Percentiles rank a stretch among this genome's conserved stretches.
These are phyloP conservation scores for Lycium ferocissimum DNA, from an alignment of 257 asterid species.

Conservation along the genomic window DNA sequence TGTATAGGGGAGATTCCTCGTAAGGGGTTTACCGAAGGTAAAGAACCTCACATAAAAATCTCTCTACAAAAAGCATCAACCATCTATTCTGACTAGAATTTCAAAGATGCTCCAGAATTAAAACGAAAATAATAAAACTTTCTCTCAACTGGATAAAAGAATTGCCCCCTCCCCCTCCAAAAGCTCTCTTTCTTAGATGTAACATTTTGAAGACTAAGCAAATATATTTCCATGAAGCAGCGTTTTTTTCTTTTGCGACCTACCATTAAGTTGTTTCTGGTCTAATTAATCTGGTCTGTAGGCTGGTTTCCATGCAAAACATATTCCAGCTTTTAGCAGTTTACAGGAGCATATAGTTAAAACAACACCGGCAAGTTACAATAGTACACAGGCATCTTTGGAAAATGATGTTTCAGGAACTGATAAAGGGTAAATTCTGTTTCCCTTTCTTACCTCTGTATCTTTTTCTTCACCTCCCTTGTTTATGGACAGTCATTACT, in stretches of 20 bases:
- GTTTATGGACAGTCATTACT: neutral
- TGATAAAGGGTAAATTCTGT: conserved; percentile 51
- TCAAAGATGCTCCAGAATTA: no score
- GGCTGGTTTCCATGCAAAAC: conserved; percentile 48
- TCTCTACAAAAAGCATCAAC: no score
- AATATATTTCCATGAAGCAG: neutral
- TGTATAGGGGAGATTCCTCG: neutral
- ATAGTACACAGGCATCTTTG: conserved; percentile 56
- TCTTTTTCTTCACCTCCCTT: neutral
- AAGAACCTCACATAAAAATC: neutral
- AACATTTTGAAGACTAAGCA: conserved; percentile 1
- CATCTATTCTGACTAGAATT: no score
- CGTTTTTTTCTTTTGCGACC: neutral
- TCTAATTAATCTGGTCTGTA: conserved; percentile 35
- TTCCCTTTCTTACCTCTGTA: neutral
- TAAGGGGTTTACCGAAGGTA: neutral
- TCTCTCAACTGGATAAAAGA: neutral
- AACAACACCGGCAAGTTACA: conserved; percentile 42
- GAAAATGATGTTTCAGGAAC: conserved; percentile 51
- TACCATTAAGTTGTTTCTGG: neutral
- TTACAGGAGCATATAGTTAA: conserved; percentile 44
- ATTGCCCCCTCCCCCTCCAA: no score
- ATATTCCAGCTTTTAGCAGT: conserved; percentile 39
- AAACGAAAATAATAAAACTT: no score
- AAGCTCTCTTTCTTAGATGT: neutral